A percentile compares a stretch with the other conserved stretches of the same genome.
Evolutionary conservation across 106 monocot species (phyloP).

Genomic region (Agapanthus africanus): DNA sequence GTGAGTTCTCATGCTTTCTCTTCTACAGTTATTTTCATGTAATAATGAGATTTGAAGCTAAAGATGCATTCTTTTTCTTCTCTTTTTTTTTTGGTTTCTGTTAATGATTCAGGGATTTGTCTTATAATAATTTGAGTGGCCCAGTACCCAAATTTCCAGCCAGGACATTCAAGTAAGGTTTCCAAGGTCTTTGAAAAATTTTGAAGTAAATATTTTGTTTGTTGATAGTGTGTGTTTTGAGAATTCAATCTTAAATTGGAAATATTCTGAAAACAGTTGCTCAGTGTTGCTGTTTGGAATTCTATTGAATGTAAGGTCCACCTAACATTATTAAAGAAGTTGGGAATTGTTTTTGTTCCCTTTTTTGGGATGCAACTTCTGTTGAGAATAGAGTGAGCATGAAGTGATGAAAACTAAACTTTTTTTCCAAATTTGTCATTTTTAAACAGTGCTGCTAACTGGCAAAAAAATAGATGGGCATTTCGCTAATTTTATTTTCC

Average conservation of each 20-base stretch:
- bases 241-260: neutral
- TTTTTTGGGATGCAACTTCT: neutral
- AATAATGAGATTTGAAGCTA: neutral
- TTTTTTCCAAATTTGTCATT: neutral
- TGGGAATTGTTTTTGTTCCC: neutral
- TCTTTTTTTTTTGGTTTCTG: neutral
- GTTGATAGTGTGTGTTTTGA: neutral
- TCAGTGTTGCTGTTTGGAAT: neutral
- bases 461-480: neutral
- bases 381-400: neutral
- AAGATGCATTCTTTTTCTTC: no score
- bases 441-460: neutral
- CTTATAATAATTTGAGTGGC: slow-evolving; percentile 57
- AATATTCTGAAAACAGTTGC: neutral
- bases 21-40: neutral
- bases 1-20: slow-evolving; percentile 26
- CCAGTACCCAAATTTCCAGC: slow-evolving; percentile 48
- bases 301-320: slow-evolving; percentile 6
- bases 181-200: neutral
- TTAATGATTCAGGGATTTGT: slow-evolving; percentile 41
- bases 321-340: slow-evolving; percentile 4
- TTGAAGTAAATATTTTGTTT: neutral
- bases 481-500: no score
- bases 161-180: slow-evolving; percentile 42
- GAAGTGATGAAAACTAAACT: no score